Base-by-base conservation (phyloP, 371 early-diverging fungal species). In the Mortierella sp. region DNA sequence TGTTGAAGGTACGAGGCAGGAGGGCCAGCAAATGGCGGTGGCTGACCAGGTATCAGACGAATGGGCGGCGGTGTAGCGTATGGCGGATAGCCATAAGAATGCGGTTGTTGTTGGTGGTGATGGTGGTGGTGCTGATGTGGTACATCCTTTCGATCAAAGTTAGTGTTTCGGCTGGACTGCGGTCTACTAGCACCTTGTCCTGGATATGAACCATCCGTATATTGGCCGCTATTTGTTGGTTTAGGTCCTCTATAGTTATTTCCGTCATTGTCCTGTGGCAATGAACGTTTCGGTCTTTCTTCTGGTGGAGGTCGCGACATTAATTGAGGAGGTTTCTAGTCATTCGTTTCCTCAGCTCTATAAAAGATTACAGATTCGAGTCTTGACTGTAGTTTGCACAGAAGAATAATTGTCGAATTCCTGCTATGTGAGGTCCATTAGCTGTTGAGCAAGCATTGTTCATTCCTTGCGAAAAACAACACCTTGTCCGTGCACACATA, bases 41-140 rank as follows among this genome's bases (percentile, higher is more conserved):
- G 66, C 40, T 72, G 72, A 23, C 72, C 72, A 26, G 72, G 72
- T 4, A 60, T 56, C 9, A 72, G 62, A 0, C 66, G 66, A 5
- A 72, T 72, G 13, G 72, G 66, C 1, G 62, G 57, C 10, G 71
- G 71, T 3, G 12, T 15, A n/a, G 45, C n/a, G n/a, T 45, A 17
- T 15, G 35, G 60, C 5, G 49, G n/a, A n/a, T 64, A 51, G 32
- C 26, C 56, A 7, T 15, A 17, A 34, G 63, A 37, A 8, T 42
- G 26, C 3, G n/a, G n/a, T n/a, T n/a, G n/a, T n/a, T 34, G 66
- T 1, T 12, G 55, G 5, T 32, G 56, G 13, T 60, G 19, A 29
- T 34, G 42, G 0, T 42, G 42, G 26, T 66, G 37, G 15, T 42
- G 55, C 1, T 55, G 55, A 31, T 42, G 56, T 37, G 37, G 17